A percentile compares a stretch with the other conserved stretches of the same genome.
Conservation (phyloP, 345 rosid genomes). For the Ricinus communis region DNA sequence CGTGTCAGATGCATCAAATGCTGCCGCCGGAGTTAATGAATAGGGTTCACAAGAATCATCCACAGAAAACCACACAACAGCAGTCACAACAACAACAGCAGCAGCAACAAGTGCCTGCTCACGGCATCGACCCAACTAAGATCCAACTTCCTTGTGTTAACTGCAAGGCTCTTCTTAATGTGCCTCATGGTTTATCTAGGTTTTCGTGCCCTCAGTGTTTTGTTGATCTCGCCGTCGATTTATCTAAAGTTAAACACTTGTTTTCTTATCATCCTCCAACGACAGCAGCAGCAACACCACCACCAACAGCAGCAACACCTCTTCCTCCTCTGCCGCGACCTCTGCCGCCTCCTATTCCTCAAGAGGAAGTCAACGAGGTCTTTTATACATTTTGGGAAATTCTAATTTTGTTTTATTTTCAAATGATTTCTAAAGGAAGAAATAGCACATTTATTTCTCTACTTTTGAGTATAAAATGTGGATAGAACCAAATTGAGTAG, state of each 20-base stretch:
- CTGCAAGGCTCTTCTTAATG: conserved; percentile 92
- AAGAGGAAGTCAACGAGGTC: conserved; percentile 92
- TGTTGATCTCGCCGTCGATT: conserved; percentile 84
- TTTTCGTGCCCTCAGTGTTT: conserved; percentile 90
- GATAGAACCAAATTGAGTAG: too few species aligned
- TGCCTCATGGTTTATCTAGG: conserved; percentile 81
- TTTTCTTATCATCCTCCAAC: conserved; percentile 40
- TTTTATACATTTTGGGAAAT: not conserved
- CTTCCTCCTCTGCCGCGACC: not conserved
- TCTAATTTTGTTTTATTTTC: not conserved
- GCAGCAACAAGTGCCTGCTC: conserved; percentile 76
- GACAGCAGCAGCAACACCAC: not conserved
- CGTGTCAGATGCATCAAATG: conserved; percentile 90
- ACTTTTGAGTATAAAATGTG: too few species aligned
- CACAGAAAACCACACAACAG: conserved; percentile 6
- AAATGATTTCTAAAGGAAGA: too few species aligned
- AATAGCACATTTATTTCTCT: too few species aligned
- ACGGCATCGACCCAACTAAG: conserved; percentile 97
- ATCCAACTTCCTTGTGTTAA: conserved; percentile 93
- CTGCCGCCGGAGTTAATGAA: conserved; percentile 87
- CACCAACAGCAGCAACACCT: conserved; percentile 16
- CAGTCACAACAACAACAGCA: too few species aligned
- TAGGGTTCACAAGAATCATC: conserved; percentile 29
- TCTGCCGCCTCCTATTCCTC: conserved; percentile 31
- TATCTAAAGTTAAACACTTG: conserved; percentile 56